These are phyloP conservation scores for Pisolithus albus DNA, from an alignment of 768 basidiomycete genomes.

Conservation along the genomic window DNA sequence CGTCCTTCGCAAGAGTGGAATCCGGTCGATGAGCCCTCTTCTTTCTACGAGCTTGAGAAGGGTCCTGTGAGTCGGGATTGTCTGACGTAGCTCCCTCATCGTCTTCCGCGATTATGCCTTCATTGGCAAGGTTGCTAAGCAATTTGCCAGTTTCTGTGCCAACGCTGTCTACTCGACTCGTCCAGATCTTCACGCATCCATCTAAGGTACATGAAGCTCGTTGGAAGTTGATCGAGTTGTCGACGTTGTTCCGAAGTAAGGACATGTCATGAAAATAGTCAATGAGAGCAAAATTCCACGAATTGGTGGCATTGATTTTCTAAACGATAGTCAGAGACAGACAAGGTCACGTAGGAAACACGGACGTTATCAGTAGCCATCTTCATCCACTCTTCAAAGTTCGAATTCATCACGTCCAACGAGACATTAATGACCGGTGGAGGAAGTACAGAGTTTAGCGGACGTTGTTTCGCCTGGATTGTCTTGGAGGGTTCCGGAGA, in stretches of 20 bases:
- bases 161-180: conserved; percentile 92
- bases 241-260: conserved; percentile 82
- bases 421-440: conserved; percentile 55
- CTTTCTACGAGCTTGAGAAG: conserved; percentile 48
- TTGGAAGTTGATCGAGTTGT: conserved; percentile 98
- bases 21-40: conserved; percentile 65
- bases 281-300: conserved; percentile 96
- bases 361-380: conserved; percentile 97
- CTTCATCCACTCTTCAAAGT: conserved; percentile 99
- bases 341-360: conserved; percentile 10
- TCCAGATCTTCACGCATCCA: conserved; percentile 99
- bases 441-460: conserved; percentile 53
- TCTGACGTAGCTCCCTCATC: conserved; percentile 54
- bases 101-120: conserved; percentile 52
- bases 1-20: conserved; percentile 86
- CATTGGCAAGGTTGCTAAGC: conserved; percentile 75
- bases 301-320: conserved; percentile 99
- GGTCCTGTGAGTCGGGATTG: conserved; percentile 60
- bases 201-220: conserved; percentile 96
- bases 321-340: conserved; percentile 28
- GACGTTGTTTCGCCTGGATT: conserved; percentile 47
- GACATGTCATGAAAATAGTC: conserved; percentile 99
- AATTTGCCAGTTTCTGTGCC: conserved; percentile 96
- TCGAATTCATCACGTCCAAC: conserved; percentile 82
- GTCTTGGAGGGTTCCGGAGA: conserved; percentile 35